phyloP scores from a whole-genome alignment of 2,329 filamentous ascomycete species.

The Aspergillus sp. region DNA sequence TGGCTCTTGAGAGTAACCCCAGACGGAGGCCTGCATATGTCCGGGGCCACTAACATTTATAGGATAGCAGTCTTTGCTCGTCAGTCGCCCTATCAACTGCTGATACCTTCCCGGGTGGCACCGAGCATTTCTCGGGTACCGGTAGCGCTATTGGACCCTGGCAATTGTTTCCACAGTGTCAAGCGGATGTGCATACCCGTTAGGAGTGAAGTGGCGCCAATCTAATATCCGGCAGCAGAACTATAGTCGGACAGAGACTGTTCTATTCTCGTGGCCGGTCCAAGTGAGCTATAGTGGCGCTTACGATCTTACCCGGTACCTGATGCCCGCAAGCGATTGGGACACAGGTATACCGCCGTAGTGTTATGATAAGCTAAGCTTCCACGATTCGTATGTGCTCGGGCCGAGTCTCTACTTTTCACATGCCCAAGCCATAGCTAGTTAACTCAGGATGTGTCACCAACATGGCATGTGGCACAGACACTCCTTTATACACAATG shows the following conservation, averaged over 20 bases:
- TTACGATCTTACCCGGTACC: no score
- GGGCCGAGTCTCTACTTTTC: no score
- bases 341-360: no score
- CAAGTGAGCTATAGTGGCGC: no score
- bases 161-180: neutral
- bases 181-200: neutral
- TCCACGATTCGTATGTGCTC: no score
- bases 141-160: neutral
- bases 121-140: neutral
- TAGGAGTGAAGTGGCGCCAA: neutral
- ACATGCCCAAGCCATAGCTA: no score
- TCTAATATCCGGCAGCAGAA: neutral
- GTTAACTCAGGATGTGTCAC: no score
- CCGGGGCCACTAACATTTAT: neutral
- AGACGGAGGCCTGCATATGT: neutral
- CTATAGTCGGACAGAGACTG: neutral
- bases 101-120: neutral
- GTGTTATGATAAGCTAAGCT: no score
- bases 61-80: neutral
- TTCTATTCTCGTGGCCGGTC: neutral
- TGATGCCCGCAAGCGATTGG: no score
- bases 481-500: no score
- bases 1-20: neutral
- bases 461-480: no score
- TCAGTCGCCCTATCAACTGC: neutral